Conservation (phyloP, 257 asterid species). For the Forsythia viridissima region DNA sequence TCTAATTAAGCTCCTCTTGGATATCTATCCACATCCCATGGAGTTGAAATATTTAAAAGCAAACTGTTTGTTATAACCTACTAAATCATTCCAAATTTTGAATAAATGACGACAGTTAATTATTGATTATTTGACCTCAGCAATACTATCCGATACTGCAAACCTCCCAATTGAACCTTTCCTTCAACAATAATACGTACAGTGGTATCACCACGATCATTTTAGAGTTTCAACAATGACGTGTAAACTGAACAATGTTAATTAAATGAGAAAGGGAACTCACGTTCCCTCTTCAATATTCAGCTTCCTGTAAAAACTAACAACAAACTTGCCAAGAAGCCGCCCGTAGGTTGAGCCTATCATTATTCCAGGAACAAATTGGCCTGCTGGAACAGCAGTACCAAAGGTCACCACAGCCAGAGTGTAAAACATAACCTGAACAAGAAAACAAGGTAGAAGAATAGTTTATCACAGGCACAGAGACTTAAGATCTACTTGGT, state of each 20-base stretch:
- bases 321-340: conserved; percentile 97
- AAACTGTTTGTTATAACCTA: not conserved
- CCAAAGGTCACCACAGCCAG: conserved; percentile 97
- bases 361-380: conserved; percentile 98
- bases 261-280: conserved; percentile 35
- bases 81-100: not conserved
- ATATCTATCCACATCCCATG: not conserved
- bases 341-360: conserved; percentile 99
- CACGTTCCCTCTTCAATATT: conserved; percentile 99
- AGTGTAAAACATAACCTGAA: conserved; percentile 91
- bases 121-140: conserved; percentile 9
- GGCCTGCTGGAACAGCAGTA: conserved; percentile 98
- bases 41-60: not conserved
- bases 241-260: conserved; percentile 8
- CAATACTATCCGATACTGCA: not conserved
- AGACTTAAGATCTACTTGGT: conserved; percentile 6
- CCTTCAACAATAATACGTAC: not conserved
- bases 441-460: conserved; percentile 23
- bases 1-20: not conserved
- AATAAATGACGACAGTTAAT: conserved; percentile 1
- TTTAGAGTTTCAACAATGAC: conserved; percentile 1
- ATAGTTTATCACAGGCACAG: conserved; percentile 8
- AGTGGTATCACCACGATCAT: conserved; percentile 3
- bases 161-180: conserved; percentile 6
- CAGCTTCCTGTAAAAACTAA: conserved; percentile 71